Base-by-base conservation (phyloP, 805 yeast species). In the Peterozyma xylosa region DNA sequence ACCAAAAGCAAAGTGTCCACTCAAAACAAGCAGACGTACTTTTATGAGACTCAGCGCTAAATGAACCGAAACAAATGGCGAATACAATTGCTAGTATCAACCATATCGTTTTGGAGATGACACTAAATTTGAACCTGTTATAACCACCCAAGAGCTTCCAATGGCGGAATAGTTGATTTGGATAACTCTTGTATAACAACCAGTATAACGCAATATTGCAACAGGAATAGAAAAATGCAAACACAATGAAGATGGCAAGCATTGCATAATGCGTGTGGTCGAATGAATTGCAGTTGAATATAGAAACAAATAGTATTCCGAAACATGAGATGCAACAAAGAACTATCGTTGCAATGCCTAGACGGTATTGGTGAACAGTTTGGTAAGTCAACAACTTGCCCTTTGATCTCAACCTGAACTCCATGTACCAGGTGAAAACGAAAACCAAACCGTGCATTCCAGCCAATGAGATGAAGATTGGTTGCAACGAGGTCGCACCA, bases 1-100 rank as follows among this genome's bases (percentile, higher is more conserved):
- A 90, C 79, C 86, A 81, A 62, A 81, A 90, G n/a, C 91, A 80
- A 37, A 90, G 62, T 3, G 80, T 57, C 98, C 98, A 91, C 63
- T 91, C 98, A 57, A 84, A 78, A 16, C 71, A 66, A 0, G 89
- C 89, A 35, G 80, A 71, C 30, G 72, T 66, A 3, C 73, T 74
- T 49, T 73, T 67, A 34, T 63, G 55, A 7, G 63, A 54, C 27
- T 69, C 67, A 1, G 45, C 42, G 18, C 51, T 52, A 18, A 60
- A 46, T 11, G 59, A 57, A n/a, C 78, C 88, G 50, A 87, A 91
- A 30, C 76, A 70, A 21, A 83, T 61, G 2, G 91, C 96, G 56
- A 86, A 72, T 0, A 67, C 76, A 14, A 82, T 66, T 1, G 95
- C 93, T 15, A 71, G 56, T 2, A 72, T 47, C 18, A 85, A 63